A percentile compares a stretch with the other conserved stretches of the same genome.
These are phyloP conservation scores for Zygnema cylindricum DNA, from an alignment of 139 green algal genomes.

Conservation along the genomic window DNA sequence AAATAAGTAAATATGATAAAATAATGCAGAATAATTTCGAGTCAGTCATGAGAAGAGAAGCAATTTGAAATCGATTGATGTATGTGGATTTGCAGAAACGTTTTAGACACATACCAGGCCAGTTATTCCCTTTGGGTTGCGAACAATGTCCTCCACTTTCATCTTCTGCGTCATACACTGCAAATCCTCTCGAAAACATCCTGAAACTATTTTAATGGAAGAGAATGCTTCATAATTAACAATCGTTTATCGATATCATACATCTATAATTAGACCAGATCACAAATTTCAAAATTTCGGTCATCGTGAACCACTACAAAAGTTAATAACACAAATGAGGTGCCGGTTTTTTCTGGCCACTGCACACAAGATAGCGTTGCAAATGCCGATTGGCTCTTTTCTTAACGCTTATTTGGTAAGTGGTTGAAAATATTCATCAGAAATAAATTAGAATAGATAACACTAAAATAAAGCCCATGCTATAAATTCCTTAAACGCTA, in stretches of 20 bases:
- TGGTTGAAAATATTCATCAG: too few species aligned
- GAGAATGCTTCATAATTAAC: not conserved
- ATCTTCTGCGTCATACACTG: not conserved
- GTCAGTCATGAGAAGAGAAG: too few species aligned
- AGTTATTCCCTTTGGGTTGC: not conserved
- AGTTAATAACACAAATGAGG: too few species aligned
- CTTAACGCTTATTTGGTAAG: too few species aligned
- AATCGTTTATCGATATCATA: not conserved
- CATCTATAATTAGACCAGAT: not conserved
- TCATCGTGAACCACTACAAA: not conserved
- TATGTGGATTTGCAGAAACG: too few species aligned
- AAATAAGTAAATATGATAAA: not conserved
- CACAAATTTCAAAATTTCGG: not conserved
- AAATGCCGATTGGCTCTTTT: too few species aligned
- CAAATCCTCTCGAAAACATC: not conserved
- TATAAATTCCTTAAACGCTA: too few species aligned
- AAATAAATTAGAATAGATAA: too few species aligned
- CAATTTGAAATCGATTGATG: too few species aligned
- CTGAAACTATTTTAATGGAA: not conserved
- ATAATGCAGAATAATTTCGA: not conserved
- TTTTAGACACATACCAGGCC: not conserved
- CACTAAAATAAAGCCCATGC: too few species aligned
- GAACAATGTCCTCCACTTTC: not conserved
- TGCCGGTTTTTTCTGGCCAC: too few species aligned
- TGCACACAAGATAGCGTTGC: too few species aligned